Base-by-base conservation (phyloP, 1,139 yeast genomes). In the Kazachstania sp. region DNA sequence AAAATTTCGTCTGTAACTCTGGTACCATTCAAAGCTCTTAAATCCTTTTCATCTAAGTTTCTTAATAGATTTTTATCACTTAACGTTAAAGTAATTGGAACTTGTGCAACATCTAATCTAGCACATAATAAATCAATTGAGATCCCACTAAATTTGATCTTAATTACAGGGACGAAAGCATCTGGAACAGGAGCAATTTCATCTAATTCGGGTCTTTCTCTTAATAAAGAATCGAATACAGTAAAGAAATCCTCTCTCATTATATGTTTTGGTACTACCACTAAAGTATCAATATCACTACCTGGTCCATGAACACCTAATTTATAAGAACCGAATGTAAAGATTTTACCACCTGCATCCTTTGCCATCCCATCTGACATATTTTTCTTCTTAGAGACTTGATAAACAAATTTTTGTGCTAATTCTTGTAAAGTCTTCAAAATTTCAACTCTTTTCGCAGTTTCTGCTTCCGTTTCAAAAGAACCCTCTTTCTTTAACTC, bases 251-350 rank as follows among this genome's bases (percentile, higher is more conserved):
- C 95, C 19, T 83, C 87, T 53, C 97, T 74, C 0, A 84, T 73
- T n/a, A 92, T 95, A 65, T 92, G 97, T 57, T 90, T 90, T 1
- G 99, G 99, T 5, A 86, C 97, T 18, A 92, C 97, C 11, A 94
- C 86, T 41, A 92, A 70, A 0, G 98, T 86, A 71, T 92, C 99
- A 50, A 92, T 92, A 81, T 92, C 99, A 0, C 95, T 86, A 0
- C 98, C 97, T 0, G 98, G 98, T 0, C 98, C 97, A 68, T 90
- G 87, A 7, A 92, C 98, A 1, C 98, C 98, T 41, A 92, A 70
- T 52, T 96, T 73, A 61, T 90, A 92, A 0, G 97, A 90, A 0
- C 99, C 99, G 67, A 78, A 92, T 0, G 97, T 88, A 64, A 90
- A 92, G 13, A 94, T 78, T 66, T 94, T 94, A 16, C 98, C 98